Evolutionary conservation across 1,284 basidiomycete species (phyloP).

Genomic region (Puccinia coronata): DNA sequence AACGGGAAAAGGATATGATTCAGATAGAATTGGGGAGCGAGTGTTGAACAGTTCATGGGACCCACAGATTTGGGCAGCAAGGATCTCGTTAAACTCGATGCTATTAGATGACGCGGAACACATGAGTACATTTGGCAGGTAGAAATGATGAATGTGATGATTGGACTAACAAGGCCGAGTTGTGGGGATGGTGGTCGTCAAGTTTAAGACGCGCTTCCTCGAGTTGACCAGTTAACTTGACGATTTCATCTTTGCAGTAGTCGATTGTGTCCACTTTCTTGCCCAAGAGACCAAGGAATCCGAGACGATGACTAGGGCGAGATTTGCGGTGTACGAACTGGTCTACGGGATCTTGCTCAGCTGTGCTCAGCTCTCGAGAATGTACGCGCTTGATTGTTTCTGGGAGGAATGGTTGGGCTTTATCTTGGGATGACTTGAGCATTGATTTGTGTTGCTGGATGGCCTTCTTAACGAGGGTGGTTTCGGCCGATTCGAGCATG

Average conservation of each 20-base stretch:
- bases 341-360: slow-evolving; percentile 55
- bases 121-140: background rate
- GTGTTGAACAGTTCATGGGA: slow-evolving; percentile 58
- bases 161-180: slow-evolving; percentile 60
- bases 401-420: background rate
- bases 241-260: slow-evolving; percentile 71
- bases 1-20: background rate
- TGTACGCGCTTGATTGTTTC: background rate
- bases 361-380: background rate
- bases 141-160: background rate
- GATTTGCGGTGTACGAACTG: slow-evolving; percentile 67
- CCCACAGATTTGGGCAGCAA: slow-evolving; percentile 73
- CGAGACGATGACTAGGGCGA: slow-evolving; percentile 74
- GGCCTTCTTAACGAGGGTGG: slow-evolving; percentile 71
- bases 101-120: slow-evolving; percentile 62
- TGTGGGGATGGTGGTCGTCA: slow-evolving; percentile 58
- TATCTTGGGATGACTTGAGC: slow-evolving; percentile 12
- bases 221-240: slow-evolving; percentile 63
- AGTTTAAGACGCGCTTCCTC: slow-evolving; percentile 67
- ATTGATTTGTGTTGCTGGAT: slow-evolving; percentile 62
- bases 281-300: slow-evolving; percentile 66
- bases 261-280: slow-evolving; percentile 85
- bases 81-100: slow-evolving; percentile 88
- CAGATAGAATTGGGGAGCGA: background rate
- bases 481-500: slow-evolving; percentile 83